These are phyloP conservation scores for Dioszegia crocea DNA, from an alignment of 768 basidiomycete genomes.

Conservation along the genomic window DNA sequence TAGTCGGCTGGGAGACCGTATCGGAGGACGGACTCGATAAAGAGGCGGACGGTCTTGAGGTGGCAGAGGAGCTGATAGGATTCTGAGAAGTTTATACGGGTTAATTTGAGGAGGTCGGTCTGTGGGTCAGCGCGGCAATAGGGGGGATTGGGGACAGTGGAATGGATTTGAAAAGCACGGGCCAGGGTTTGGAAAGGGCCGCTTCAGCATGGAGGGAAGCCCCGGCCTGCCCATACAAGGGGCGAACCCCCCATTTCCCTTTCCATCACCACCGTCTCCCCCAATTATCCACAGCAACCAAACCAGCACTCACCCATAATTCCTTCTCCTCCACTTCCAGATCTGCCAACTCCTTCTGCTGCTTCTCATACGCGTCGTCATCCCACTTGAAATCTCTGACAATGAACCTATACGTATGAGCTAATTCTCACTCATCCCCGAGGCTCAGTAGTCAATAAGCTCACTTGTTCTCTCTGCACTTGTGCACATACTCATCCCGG, in stretches of 20 bases:
- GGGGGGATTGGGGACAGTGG: no score
- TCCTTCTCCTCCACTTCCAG: conserved; percentile 87
- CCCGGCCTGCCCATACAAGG: no score
- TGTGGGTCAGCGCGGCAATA: conserved; percentile 51
- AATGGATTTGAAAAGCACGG: no score
- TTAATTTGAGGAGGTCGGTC: conserved; percentile 85
- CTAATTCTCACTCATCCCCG: not conserved
- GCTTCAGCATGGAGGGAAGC: no score
- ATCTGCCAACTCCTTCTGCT: conserved; percentile 72
- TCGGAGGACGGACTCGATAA: conserved; percentile 89
- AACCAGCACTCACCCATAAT: conserved; percentile 69
- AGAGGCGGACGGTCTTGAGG: conserved; percentile 82
- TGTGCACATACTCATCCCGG: conserved; percentile 88
- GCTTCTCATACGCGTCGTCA: conserved; percentile 71
- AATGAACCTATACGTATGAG: conserved; percentile 63
- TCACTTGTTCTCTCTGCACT: conserved; percentile 91
- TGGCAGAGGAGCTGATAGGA: conserved; percentile 91
- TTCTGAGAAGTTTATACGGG: conserved; percentile 95
- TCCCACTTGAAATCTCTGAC: conserved; percentile 91
- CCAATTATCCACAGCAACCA: no score
- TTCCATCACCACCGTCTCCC: no score
- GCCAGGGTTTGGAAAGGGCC: no score
- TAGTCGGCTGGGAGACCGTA: conserved; percentile 95
- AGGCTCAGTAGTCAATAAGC: conserved; percentile 38
- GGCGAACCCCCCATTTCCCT: no score